A percentile compares a stretch with the other conserved stretches of the same genome.
Evolutionary conservation across 2,329 filamentous ascomycete species (phyloP).

Genomic region (Sporothrix schenckii): DNA sequence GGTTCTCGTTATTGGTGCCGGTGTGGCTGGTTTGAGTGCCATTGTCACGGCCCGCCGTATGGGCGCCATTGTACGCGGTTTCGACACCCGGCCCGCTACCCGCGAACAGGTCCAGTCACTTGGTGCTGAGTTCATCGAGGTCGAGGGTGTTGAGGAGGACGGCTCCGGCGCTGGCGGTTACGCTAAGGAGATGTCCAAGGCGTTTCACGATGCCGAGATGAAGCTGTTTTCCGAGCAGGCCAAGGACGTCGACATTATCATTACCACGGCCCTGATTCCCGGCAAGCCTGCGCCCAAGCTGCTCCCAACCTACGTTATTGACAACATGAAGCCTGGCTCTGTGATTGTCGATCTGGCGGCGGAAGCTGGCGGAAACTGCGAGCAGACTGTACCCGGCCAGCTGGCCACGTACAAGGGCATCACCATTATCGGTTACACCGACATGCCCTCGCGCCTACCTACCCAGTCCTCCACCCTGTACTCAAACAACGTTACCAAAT

Average conservation of each 20-base stretch:
- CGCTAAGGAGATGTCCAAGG: conserved; percentile 91
- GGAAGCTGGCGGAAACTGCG: conserved; percentile 86
- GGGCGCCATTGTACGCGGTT: conserved; percentile 86
- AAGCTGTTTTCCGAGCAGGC: conserved; percentile 87
- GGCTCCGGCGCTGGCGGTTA: conserved; percentile 84
- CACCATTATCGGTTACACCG: conserved; percentile 85
- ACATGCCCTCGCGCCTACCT: conserved; percentile 81
- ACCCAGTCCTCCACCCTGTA: conserved; percentile 90
- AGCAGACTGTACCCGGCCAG: conserved; percentile 75
- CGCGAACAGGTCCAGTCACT: conserved; percentile 89
- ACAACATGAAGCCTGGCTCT: conserved; percentile 86
- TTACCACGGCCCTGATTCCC: conserved; percentile 90
- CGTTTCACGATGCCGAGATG: conserved; percentile 92
- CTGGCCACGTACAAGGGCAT: conserved; percentile 73
- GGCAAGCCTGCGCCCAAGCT: conserved; percentile 80
- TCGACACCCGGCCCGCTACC: conserved; percentile 86
- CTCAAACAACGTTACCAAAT: conserved; percentile 92
- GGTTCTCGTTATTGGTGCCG: conserved; percentile 85
- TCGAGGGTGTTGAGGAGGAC: conserved; percentile 75
- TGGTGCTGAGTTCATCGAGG: conserved; percentile 87
- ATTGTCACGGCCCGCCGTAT: conserved; percentile 84
- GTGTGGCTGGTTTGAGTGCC: conserved; percentile 84
- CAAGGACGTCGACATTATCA: conserved; percentile 85
- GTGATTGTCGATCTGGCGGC: conserved; percentile 87
- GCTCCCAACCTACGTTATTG: conserved; percentile 77